Conservation (phyloP, 129 eudicot genomes). For the Pseudognaphalium luteoalbum region DNA sequence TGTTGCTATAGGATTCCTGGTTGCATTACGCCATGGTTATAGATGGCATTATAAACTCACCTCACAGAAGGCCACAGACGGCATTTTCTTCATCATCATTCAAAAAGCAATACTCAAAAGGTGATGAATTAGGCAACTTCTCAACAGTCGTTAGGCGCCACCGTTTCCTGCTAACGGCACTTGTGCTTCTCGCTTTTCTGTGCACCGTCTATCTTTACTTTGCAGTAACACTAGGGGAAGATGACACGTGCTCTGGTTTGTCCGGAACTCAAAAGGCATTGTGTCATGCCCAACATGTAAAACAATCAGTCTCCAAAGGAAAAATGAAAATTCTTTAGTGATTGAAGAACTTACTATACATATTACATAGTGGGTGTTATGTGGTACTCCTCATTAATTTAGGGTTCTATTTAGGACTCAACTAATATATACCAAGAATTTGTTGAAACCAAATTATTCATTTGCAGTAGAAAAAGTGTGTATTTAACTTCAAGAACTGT, state of each 20-base stretch:
- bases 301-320: conserved; percentile 44
- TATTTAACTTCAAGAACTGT: too few relatives aligned
- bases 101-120: conserved; percentile 36
- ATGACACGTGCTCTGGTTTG: conserved; percentile 42
- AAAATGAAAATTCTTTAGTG: conserved; percentile 41
- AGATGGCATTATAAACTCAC: conserved; percentile 47
- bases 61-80: conserved; percentile 53
- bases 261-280: conserved; percentile 41
- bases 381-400: neutral
- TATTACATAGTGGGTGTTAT: too few relatives aligned
- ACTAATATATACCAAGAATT: neutral
- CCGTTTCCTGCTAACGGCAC: conserved; percentile 58
- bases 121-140: conserved; percentile 48
- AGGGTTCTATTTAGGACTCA: conserved; percentile 22
- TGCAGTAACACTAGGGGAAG: conserved; percentile 52
- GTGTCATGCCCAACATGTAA: conserved; percentile 46
- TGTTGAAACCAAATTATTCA: too few relatives aligned
- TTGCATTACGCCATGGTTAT: conserved; percentile 40
- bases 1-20: conserved; percentile 5
- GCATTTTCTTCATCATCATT: conserved; percentile 36
- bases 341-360: neutral
- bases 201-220: conserved; percentile 67
- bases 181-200: conserved; percentile 43
- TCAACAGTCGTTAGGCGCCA: conserved; percentile 54
- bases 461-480: too few relatives aligned